Conservation (phyloP, 2,329 filamentous ascomycete species). For the Talaromyces sp. region DNA sequence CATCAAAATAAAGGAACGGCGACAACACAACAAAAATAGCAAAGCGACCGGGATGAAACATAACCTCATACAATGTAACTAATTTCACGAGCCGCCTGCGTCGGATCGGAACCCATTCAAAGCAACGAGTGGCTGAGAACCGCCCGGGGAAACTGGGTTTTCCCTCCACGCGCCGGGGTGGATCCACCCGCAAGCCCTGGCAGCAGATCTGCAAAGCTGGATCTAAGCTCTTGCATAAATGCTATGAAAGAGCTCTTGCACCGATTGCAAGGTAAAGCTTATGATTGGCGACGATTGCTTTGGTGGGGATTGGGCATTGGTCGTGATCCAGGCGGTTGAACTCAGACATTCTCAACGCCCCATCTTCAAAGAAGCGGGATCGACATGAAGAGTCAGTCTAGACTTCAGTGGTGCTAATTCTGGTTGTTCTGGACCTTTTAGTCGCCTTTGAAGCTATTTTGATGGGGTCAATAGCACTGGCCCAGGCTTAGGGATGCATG, state of each 20-base stretch:
- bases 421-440: constrained; percentile 15
- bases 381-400: constrained; percentile 5
- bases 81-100: constrained; percentile 19
- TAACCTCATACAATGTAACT: constrained; percentile 10
- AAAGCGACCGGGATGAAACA: constrained; percentile 18
- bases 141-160: constrained; percentile 13
- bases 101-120: constrained; percentile 12
- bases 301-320: neutral
- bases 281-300: neutral
- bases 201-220: neutral
- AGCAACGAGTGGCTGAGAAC: constrained; percentile 31
- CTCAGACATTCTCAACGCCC: constrained; percentile 5
- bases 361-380: neutral
- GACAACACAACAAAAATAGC: constrained; percentile 1
- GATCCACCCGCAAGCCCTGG: constrained; percentile 9
- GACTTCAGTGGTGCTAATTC: constrained; percentile 15
- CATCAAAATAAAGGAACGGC: too few species aligned
- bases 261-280: neutral
- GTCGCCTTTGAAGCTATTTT: neutral
- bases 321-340: neutral
- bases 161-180: constrained; percentile 32
- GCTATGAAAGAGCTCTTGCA: constrained; percentile 1
- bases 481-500: neutral
- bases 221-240: neutral
- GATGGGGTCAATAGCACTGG: neutral